phyloP scores from a whole-genome alignment of 495 filamentous ascomycete genomes.

The Aspergillus cavernicola region DNA sequence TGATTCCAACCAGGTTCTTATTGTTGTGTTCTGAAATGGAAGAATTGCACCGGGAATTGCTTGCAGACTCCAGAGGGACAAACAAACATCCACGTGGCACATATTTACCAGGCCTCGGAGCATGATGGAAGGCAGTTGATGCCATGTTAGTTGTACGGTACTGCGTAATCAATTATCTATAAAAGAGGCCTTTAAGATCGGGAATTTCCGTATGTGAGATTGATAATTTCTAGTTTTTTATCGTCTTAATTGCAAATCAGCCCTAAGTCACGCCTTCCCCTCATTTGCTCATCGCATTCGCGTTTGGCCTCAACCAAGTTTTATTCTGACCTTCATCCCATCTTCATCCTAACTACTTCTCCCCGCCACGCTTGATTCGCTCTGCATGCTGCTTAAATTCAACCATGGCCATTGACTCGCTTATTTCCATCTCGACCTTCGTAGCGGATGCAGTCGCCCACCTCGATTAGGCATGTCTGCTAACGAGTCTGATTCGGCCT shows the following conservation, averaged over 20 bases:
- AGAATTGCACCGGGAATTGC: no score
- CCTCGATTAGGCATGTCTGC: conserved; percentile 14
- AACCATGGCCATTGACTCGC: conserved; percentile 15
- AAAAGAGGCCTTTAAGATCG: not conserved
- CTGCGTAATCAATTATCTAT: no score
- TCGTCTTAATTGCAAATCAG: not conserved
- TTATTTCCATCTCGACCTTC: conserved; percentile 5
- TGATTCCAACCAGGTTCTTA: no score
- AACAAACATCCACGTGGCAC: no score
- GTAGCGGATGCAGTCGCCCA: conserved; percentile 12
- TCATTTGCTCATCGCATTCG: conserved; percentile 3
- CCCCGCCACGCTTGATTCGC: conserved; percentile 2
- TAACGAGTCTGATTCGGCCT: conserved; percentile 6
- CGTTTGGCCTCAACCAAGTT: not conserved
- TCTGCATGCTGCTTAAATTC: conserved; percentile 8
- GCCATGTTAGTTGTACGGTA: no score
- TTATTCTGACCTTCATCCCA: not conserved
- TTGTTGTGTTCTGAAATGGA: no score
- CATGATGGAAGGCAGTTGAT: no score
- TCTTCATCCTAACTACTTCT: not conserved
- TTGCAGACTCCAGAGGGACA: no score
- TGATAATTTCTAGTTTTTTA: no score
- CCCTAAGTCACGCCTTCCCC: not conserved
- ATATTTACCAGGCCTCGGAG: no score
- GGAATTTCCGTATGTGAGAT: not conserved